Base-by-base conservation (phyloP, 2,329 filamentous ascomycete genomes). In the Clarireedia monteithiana region DNA sequence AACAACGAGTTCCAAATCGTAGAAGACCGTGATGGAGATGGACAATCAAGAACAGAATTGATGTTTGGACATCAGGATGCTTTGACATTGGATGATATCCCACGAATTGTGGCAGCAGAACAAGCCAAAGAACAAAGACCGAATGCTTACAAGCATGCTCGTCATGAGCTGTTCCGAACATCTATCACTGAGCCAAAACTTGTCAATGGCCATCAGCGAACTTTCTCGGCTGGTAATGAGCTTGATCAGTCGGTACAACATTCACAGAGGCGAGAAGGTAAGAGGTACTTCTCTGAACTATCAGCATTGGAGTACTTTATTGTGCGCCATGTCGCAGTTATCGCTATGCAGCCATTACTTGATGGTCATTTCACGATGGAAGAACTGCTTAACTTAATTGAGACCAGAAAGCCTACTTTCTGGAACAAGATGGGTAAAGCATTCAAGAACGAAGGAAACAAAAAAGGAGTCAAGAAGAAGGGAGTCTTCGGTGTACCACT, bases 381-480 rank as follows among this genome's bases (percentile, higher is more conserved):
- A 62, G 94, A 99, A 68, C 77, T 99, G 1, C 80, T 97, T 14
- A 84, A 89, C 59, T 83, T 99, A 50, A 97, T 99, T 60, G 94
- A 99, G 71, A 90, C 89, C 2, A 86, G 89, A 67, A 95, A 96
- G 63, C 84, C 89, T 24, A 97, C 89, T 0, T 96, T 99, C 73
- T 99, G 94, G 94, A 94, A 92, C 71, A 96, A 96, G 66, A 91
- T 99, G 61, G 92, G 91, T 60, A 96, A 96, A 69, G 92, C 91
- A 1, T 96, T 97, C 72, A 94, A 92, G 71, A 90, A 89, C 63
- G 88, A 94, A 64, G 87, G 84, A 63, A 50, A 50, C 7, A 81
- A 77, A 64, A 90, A 91, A 70, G 80, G 73, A 34, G 80, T 82
- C 63, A 95, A 95, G 75, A 95, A 95, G 75, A 96, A 95, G 76